phyloP scores from a whole-genome alignment of 768 basidiomycete genomes.

The Russula foetens region DNA sequence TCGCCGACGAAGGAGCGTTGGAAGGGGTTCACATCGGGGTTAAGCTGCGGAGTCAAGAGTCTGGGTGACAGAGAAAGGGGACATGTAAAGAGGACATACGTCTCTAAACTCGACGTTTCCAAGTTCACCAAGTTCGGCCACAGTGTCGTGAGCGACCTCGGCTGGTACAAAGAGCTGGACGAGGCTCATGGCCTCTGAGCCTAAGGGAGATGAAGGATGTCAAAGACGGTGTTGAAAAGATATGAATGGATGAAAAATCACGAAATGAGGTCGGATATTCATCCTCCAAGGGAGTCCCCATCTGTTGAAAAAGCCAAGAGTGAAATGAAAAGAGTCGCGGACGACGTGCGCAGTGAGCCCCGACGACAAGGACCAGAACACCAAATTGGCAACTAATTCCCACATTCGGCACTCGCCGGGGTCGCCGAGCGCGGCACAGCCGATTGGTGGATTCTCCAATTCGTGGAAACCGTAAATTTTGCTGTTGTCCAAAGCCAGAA shows the following conservation, averaged over 20 bases:
- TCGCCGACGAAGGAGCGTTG: constrained; percentile 97
- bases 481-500: too few species aligned
- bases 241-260: constrained; percentile 31
- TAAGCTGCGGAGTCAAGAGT: constrained; percentile 49
- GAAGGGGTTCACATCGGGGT: constrained; percentile 92
- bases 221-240: background rate
- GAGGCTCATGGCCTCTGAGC: constrained; percentile 96
- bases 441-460: too few species aligned
- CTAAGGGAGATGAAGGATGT: constrained; percentile 33
- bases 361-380: background rate
- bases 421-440: too few species aligned
- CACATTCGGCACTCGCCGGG: background rate
- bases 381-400: background rate
- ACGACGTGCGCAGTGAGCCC: background rate
- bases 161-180: constrained; percentile 95
- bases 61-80: background rate
- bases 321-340: background rate
- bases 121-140: constrained; percentile 90
- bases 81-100: constrained; percentile 38
- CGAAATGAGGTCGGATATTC: constrained; percentile 83
- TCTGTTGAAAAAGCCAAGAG: constrained; percentile 19
- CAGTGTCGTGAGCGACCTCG: constrained; percentile 96
- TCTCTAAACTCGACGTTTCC: constrained; percentile 98
- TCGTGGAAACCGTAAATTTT: too few species aligned
- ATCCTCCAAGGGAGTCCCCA: constrained; percentile 35